Evolutionary conservation across 177 flowering plant species (phyloP).

Genomic region (Vitis hybrid): DNA sequence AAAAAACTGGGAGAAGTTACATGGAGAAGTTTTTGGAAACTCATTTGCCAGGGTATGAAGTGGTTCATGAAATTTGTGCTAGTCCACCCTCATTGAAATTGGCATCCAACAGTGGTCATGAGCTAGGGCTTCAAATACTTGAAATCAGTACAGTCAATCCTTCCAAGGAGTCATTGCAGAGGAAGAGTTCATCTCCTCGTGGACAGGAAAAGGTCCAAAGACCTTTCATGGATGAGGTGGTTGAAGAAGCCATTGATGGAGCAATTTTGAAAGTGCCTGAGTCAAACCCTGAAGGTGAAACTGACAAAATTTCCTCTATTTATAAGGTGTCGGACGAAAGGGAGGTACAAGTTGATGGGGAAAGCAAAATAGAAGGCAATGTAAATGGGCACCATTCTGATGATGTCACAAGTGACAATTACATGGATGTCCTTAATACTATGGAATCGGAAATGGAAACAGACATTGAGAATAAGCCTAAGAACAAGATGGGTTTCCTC

Average conservation of each 20-base stretch:
- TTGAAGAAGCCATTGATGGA: slow-evolving; percentile 18
- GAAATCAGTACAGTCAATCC: slow-evolving; percentile 51
- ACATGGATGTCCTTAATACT: slow-evolving; percentile 77
- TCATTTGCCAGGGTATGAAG: slow-evolving; percentile 44
- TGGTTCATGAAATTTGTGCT: slow-evolving; percentile 37
- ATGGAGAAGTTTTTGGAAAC: slow-evolving; percentile 68
- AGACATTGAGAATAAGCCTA: slow-evolving; percentile 53
- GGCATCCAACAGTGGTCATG: slow-evolving; percentile 32
- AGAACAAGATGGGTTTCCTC: slow-evolving; percentile 22
- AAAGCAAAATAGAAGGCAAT: slow-evolving; percentile 30
- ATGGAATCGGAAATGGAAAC: slow-evolving; percentile 88
- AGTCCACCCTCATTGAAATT: slow-evolving; percentile 28
- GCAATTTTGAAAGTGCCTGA: slow-evolving; percentile 24
- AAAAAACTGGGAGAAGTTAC: slow-evolving; percentile 63
- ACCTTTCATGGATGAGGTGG: slow-evolving; percentile 7
- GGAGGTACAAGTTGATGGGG: slow-evolving; percentile 33
- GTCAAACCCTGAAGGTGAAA: slow-evolving; percentile 23
- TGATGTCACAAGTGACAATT: slow-evolving; percentile 74
- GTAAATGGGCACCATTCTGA: slow-evolving; percentile 55
- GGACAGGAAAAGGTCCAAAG: no score
- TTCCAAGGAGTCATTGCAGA: slow-evolving; percentile 22
- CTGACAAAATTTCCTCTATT: slow-evolving; percentile 23
- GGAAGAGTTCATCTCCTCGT: slow-evolving; percentile 35
- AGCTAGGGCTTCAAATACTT: slow-evolving; percentile 42
- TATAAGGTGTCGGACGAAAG: slow-evolving; percentile 28